Base-by-base conservation (phyloP, 148 eudicot genomes). In the Selenicereus undatus region DNA sequence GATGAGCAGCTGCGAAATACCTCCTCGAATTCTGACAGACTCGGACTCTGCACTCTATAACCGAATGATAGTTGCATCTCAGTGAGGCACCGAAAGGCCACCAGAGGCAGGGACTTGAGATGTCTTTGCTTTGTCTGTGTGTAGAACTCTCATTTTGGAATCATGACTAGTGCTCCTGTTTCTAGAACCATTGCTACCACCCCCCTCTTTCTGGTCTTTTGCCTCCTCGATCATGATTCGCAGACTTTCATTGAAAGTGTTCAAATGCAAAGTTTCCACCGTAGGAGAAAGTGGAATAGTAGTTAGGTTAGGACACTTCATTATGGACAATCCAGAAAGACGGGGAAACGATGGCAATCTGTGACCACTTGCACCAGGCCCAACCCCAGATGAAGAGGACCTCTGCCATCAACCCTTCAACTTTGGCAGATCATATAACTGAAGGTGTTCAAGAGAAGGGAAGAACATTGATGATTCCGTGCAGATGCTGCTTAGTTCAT, bases 1-100 rank as follows among this genome's bases (percentile, higher is more conserved):
- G 72, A 69, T 12, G 83, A 82, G 78, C 84, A 82, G 71, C 80
- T 60, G 9, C 2, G 45, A 18, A n/a, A 62, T 52, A 76, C 50
- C 50, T 45, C 50, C 11, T 45, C 11, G 50, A 45, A 7, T 45
- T 45, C 50, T 45, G 50, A 45, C 32, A 80, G 73, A 48, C 54
- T 71, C 35, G 66, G 32, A 32, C 32, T 32, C 32, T 32, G 65
- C 3, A 81, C 1, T 36, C 48, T 50, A 4, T 48, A 45, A 35
- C 24, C n/a, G 10, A n/a, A 17, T 8, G 0, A 3, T 21, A 81
- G 65, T 68, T 14, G 6, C 65, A 81, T 32, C 29, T 50, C 29
- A 8, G 51, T 50, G 9, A 76, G 83, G 54, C 72, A 8, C 26
- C 18, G 43, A n/a, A 75, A 69, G n/a, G 48, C 74, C 65, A 22